Base-by-base conservation (phyloP, 164 flowering plant genomes). In the Brasenia schreberi region DNA sequence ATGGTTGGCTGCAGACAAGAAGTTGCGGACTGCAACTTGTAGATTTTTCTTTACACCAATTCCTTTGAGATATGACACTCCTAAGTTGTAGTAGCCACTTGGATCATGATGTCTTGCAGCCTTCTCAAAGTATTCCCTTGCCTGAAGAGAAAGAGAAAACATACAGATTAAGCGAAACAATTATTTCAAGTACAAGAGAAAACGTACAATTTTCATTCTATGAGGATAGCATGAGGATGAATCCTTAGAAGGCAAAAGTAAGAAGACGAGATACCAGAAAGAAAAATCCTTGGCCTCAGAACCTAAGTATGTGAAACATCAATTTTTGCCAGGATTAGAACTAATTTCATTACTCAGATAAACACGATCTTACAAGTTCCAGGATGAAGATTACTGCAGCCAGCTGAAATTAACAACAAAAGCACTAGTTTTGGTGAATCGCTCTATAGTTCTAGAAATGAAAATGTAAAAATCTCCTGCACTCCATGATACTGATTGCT, bases 51-150 rank as follows among this genome's bases (percentile, higher is more conserved):
- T 88, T 10, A 95, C 94, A 58, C 99, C 99, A 69, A 90, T 80
- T 33, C 91, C 99, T 80, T 95, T 95, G 17, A 90, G 86, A 77
- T 90, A 84, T 84, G 92, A 70, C n/a, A 92, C 90, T 42, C 99
- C 99, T 5, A 95, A 84, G 77, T 95, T 95, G 78, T 95, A 95
- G 68, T 84, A 85, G 18, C 97, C 99, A 70, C 92, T 92, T 73
- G 96, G 77, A 63, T 92, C 99, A 0, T 84, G 84, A 78, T 88
- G 85, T 1, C 80, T 86, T 59, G 83, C 99, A 68, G 99, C 99
- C 76, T 81, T 86, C 75, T 92, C 96, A 82, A 95, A 92, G 69
- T 82, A 95, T 66, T 92, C 96, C 71, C 82, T 90, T 64, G 99
- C 99, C 99, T 95, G 85, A 42, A 70, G 62, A 62, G 27, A 72